Evolutionary conservation across 257 asterid genomes (phyloP), one percentile per base, ranked within the genome.

Genomic region (Jacaranda copaia): DNA sequence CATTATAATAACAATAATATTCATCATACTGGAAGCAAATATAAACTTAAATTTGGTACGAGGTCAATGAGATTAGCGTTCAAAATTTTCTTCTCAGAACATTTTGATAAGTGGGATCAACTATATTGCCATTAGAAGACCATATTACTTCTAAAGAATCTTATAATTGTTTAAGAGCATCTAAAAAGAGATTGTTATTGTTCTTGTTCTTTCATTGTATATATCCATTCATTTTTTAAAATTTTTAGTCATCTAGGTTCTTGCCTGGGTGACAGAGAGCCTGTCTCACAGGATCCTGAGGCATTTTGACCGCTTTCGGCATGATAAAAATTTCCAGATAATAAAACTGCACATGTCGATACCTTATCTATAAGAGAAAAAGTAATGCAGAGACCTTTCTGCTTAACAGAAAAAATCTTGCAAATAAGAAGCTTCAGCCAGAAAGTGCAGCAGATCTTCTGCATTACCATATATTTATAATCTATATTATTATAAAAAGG

Each of bases 61-160:
- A 73, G 48, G 25, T 15, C 8, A 9, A 4, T 19, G 68, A 40
- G 42, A 56, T 38, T 38, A 8, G 19, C 40, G 16, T n/a, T 39
- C 53, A 16, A 66, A 55, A 39, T 38, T 12, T 38, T 38, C 63
- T 59, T 58, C 10, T 73, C 42, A 42, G 15, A 43, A 6, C n/a
- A 15, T 58, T 11, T 9, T 38, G n/a, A 53, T 8, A 55, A 55
- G 53, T 6, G 19, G 39, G 76, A 55, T 55, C 57, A 59, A 73
- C 49, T 38, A 12, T 55, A 42, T 39, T 38, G 12, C 10, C 20
- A 13, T 20, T 39, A 39, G 8, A 56, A 36, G 16, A 42, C 74
- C 20, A 14, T 55, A 69, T 68, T 68, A 46, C 75, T 52, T 70
- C 32, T 70, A 51, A 15, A 35, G 9, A 32, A 51, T 51, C 48